These are phyloP conservation scores for Gyromitra esculenta DNA, from an alignment of 2,329 filamentous ascomycete species.

Conservation along the genomic window DNA sequence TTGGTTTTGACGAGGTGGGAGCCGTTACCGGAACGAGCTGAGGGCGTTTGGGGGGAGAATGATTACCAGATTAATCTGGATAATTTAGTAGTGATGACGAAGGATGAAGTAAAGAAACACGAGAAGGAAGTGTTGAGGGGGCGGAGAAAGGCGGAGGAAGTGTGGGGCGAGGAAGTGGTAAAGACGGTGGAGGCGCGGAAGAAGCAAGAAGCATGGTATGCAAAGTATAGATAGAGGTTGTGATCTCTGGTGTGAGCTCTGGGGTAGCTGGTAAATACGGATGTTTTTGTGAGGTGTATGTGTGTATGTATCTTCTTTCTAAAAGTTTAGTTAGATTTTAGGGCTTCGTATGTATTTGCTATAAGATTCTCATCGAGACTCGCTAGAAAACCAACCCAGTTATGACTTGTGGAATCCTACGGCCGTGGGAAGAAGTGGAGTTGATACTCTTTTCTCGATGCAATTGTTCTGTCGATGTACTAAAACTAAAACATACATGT, in stretches of 20 bases:
- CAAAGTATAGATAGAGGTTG: slow-evolving; percentile 64
- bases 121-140: slow-evolving; percentile 81
- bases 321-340: not conserved
- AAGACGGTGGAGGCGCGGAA: slow-evolving; percentile 70
- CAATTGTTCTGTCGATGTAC: no score
- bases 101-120: slow-evolving; percentile 83
- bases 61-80: slow-evolving; percentile 78
- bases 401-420: no score
- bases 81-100: slow-evolving; percentile 92
- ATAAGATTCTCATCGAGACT: not conserved
- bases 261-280: slow-evolving; percentile 1
- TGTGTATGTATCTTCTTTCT: not conserved
- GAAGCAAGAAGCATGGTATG: slow-evolving; percentile 61
- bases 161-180: slow-evolving; percentile 77
- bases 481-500: no score
- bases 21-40: slow-evolving; percentile 60
- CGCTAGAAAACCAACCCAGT: no score
- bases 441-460: no score
- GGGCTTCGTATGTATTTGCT: no score
- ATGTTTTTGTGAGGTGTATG: not conserved
- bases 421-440: no score
- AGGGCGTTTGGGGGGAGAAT: slow-evolving; percentile 70
- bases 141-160: slow-evolving; percentile 71
- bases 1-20: slow-evolving; percentile 83
- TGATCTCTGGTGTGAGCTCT: not conserved